Percentiles rank a stretch among this genome's conserved stretches.
These are phyloP conservation scores for Volvariella volvacea DNA, from an alignment of 1,284 basidiomycete species.

Conservation along the genomic window DNA sequence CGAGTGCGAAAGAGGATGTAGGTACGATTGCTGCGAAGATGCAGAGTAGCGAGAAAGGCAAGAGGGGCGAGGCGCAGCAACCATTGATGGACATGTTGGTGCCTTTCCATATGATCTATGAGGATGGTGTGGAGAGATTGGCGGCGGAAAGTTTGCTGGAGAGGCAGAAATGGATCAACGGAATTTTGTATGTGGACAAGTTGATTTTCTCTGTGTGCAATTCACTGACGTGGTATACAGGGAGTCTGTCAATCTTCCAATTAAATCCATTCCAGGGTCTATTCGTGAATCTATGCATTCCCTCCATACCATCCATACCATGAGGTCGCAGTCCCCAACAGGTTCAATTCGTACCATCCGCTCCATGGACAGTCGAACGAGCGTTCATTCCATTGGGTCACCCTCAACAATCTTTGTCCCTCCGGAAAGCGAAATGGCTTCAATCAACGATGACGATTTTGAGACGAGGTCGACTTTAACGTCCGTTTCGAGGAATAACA, in stretches of 20 bases:
- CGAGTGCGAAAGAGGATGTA: conserved; percentile 73
- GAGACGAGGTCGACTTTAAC: conserved; percentile 23
- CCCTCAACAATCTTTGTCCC: conserved; percentile 68
- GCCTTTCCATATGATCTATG: conserved; percentile 84
- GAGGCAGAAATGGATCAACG: conserved; percentile 81
- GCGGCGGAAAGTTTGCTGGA: conserved; percentile 80
- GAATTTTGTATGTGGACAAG: conserved; percentile 61
- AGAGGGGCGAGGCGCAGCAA: too few species aligned
- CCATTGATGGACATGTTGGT: conserved; percentile 67
- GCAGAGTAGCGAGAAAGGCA: conserved; percentile 38
- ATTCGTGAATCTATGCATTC: too few species aligned
- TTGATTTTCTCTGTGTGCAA: conserved; percentile 5
- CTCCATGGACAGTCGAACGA: conserved; percentile 41
- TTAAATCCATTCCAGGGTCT: conserved; percentile 27
- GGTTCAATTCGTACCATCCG: conserved; percentile 67
- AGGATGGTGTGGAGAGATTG: conserved; percentile 79
- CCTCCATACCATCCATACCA: too few species aligned
- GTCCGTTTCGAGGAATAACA: conserved; percentile 18
- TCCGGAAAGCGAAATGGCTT: conserved; percentile 46
- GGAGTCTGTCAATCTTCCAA: conserved; percentile 54
- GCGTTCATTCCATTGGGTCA: conserved; percentile 33
- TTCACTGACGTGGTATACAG: conserved; percentile 32
- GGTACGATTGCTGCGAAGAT: conserved; percentile 72
- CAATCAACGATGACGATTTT: conserved; percentile 56
- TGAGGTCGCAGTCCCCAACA: conserved; percentile 57